Base-by-base conservation (phyloP, 352 stramenopile species). In the Nothophytophthora sp. region DNA sequence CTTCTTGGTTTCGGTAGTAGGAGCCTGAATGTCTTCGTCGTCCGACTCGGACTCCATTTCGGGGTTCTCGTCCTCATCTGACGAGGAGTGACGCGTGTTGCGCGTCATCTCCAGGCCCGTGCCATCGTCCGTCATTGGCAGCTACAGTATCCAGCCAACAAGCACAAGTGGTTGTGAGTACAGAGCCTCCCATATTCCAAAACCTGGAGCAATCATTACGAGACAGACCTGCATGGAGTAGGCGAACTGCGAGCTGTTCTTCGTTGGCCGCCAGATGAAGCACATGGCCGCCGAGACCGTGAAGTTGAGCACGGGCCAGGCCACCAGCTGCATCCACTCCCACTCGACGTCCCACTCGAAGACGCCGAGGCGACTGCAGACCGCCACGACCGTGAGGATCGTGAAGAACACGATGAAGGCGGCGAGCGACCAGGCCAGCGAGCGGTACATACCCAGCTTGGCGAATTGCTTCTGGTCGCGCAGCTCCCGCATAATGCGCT, bases 281-380 rank as follows among this genome's bases (percentile, higher is more conserved):
- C 86, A 90, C 78, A 97, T 95, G 1, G 89, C 83, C 11, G 81
- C 67, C 45, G 88, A 91, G 13, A 97, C 86, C 2, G 72, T 92
- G 46, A 97, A 97, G 63, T 97, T 96, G 33, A 97, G 73, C 35
- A 96, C 81, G 12, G 89, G 86, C 86, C 88, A 97, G 19, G 84
- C 85, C 27, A 97, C 88, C n/a, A 96, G 72, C 50, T 96, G 80
- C 72, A 93, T 91, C 89, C 89, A 97, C 51, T 95, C 81, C 76
- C 81, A 96, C 58, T 96, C 83, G 33, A 95, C 89, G 38, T 91
- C 81, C 88, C 86, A 96, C 56, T 93, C 88, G 39, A 96, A 96
- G 12, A 93, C 73, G 6, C 87, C 84, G 19, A 95, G 67, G 25
- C 77, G 81, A 50, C 82, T 89, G 57, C 73, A 91, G 27, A 95